A percentile compares a stretch with the other conserved stretches of the same genome.
Conservation (phyloP, 805 yeast genomes). For the Suhomyces sp. region DNA sequence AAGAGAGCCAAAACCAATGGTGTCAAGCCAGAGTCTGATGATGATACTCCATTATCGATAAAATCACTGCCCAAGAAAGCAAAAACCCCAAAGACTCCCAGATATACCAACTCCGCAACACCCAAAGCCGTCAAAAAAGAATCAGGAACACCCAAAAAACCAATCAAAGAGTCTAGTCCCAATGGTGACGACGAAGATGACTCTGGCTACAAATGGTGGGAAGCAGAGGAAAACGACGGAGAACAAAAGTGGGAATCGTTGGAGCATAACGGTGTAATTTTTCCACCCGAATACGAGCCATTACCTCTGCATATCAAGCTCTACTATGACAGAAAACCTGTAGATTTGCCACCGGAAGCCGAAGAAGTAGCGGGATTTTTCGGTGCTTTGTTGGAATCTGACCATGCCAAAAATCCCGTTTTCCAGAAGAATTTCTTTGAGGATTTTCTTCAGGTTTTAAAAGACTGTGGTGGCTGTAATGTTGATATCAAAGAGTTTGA, state of each 20-base stretch:
- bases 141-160: constrained; percentile 11
- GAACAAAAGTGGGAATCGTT: constrained; percentile 82
- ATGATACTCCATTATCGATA: neutral
- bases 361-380: constrained; percentile 97
- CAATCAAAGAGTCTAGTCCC: constrained; percentile 2
- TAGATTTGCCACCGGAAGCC: constrained; percentile 71
- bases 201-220: constrained; percentile 53
- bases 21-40: neutral
- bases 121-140: constrained; percentile 14
- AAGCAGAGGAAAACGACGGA: constrained; percentile 76
- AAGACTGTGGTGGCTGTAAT: constrained; percentile 65
- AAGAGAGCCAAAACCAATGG: neutral
- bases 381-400: constrained; percentile 84
- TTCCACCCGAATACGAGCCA: constrained; percentile 90
- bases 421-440: constrained; percentile 84
- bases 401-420: constrained; percentile 82
- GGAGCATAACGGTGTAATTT: constrained; percentile 86
- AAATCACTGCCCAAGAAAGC: neutral
- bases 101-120: constrained; percentile 7
- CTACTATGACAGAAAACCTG: constrained; percentile 73
- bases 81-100: constrained; percentile 6
- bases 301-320: constrained; percentile 75
- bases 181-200: constrained; percentile 16
- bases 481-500: constrained; percentile 49
- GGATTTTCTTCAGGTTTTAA: constrained; percentile 68